Conservation (phyloP, 1,284 basidiomycete species). For the Cutaneotrichosporon sp. region DNA sequence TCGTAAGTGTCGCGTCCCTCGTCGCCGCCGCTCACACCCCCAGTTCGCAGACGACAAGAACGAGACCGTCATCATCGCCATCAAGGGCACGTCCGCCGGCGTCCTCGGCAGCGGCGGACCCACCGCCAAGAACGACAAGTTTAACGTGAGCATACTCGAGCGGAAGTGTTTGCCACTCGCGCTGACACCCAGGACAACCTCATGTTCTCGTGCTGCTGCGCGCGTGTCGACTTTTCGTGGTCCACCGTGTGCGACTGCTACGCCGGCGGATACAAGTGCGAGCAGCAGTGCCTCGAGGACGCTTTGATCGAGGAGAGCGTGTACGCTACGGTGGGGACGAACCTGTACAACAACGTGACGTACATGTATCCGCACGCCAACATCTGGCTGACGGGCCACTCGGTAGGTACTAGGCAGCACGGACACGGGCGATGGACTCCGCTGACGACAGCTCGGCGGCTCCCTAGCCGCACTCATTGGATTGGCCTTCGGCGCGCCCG, state of each 20-base stretch:
- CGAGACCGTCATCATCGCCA: conserved; percentile 75
- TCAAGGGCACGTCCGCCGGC: conserved; percentile 88
- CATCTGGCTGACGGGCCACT: conserved; percentile 91
- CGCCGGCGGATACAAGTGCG: conserved; percentile 73
- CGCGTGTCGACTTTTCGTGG: conserved; percentile 90
- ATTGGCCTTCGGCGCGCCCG: conserved; percentile 85
- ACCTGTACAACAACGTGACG: conserved; percentile 88
- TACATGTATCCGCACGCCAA: conserved; percentile 88
- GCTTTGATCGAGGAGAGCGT: conserved; percentile 76
- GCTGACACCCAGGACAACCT: conserved; percentile 64
- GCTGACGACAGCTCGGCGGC: conserved; percentile 66
- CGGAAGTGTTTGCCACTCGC: not conserved
- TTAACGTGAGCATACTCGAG: conserved; percentile 66
- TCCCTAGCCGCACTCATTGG: conserved; percentile 80
- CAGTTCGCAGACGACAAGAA: conserved; percentile 75
- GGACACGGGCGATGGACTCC: not conserved
- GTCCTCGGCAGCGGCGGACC: conserved; percentile 75
- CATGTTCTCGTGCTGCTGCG: conserved; percentile 98
- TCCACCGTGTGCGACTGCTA: conserved; percentile 90
- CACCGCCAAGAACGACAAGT: conserved; percentile 83
- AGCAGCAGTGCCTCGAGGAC: conserved; percentile 72
- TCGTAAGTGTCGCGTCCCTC: conserved; percentile 48
- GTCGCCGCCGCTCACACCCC: not conserved
- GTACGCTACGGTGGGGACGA: conserved; percentile 68
- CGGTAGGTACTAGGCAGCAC: conserved; percentile 45